Conservation (phyloP, 2,329 filamentous ascomycete genomes). For the Coccinonectria pachysandricola region DNA sequence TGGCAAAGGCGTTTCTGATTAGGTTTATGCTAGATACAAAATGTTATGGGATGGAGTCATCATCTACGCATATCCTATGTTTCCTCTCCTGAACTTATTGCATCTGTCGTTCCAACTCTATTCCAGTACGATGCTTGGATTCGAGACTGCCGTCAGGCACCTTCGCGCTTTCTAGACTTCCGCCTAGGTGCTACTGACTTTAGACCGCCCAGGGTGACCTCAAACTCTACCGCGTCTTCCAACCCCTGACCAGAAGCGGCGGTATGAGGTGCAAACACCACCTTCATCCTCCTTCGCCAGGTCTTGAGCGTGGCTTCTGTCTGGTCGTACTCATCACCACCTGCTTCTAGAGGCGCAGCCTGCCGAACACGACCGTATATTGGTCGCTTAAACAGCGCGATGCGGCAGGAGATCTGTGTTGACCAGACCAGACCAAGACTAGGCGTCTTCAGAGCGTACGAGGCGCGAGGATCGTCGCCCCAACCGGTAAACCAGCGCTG, state of each 20-base stretch:
- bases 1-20: too few species aligned
- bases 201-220: conserved; percentile 60
- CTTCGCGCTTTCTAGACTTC: too few species aligned
- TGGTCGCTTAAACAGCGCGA: conserved; percentile 69
- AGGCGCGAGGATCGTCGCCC: conserved; percentile 56
- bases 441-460: conserved; percentile 61
- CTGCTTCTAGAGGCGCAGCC: conserved; percentile 24
- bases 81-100: not conserved
- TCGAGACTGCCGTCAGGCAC: too few species aligned
- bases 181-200: conserved; percentile 19
- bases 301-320: conserved; percentile 38
- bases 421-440: conserved; percentile 84
- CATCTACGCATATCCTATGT: not conserved
- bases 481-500: conserved; percentile 93
- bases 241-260: conserved; percentile 38
- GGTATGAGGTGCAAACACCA: conserved; percentile 80
- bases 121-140: too few species aligned
- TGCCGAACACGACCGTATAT: conserved; percentile 32
- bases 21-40: too few species aligned
- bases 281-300: conserved; percentile 71
- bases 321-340: conserved; percentile 30
- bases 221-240: conserved; percentile 55
- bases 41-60: too few species aligned
- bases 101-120: not conserved
- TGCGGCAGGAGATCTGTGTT: conserved; percentile 73